These are phyloP conservation scores for Agaricus subrufescens DNA, from an alignment of 768 basidiomycete genomes.

Conservation along the genomic window DNA sequence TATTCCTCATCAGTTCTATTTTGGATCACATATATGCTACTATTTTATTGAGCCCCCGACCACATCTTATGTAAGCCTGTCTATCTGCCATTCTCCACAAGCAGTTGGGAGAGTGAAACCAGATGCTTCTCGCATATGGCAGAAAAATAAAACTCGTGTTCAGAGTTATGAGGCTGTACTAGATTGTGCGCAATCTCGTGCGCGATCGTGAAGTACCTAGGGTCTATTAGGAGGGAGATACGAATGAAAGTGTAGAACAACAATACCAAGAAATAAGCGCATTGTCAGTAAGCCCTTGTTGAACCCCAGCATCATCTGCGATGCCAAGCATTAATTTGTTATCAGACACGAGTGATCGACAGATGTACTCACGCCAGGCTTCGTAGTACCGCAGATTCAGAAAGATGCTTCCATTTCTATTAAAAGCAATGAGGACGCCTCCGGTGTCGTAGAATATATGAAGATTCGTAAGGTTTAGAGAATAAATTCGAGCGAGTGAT, in stretches of 20 bases:
- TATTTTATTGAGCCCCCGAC: neutral
- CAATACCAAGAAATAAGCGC: conserved; percentile 79
- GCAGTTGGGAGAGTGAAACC: conserved; percentile 30
- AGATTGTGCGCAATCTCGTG: conserved; percentile 95
- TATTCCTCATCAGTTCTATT: conserved; percentile 3
- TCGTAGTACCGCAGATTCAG: conserved; percentile 83
- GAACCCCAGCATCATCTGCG: conserved; percentile 69
- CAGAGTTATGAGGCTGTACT: conserved; percentile 80
- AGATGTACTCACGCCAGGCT: conserved; percentile 71
- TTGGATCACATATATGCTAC: neutral
- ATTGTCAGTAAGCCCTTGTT: conserved; percentile 41
- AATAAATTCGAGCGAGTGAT: conserved; percentile 66
- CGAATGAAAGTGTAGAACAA: neutral
- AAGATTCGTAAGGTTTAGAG: conserved; percentile 64
- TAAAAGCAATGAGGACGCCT: conserved; percentile 91
- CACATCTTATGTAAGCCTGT: neutral
- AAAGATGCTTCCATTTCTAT: conserved; percentile 83
- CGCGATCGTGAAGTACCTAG: conserved; percentile 85
- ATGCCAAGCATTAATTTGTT: conserved; percentile 1
- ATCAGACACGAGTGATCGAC: neutral
- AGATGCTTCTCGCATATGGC: conserved; percentile 76
- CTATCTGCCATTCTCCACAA: conserved; percentile 14
- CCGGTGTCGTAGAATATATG: conserved; percentile 83
- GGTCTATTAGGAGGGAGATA: neutral
- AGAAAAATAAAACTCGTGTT: conserved; percentile 94